A percentile compares a stretch with the other conserved stretches of the same genome.
Evolutionary conservation across 805 yeast species (phyloP).

Genomic region (Schizosaccharomyces japonicus): DNA sequence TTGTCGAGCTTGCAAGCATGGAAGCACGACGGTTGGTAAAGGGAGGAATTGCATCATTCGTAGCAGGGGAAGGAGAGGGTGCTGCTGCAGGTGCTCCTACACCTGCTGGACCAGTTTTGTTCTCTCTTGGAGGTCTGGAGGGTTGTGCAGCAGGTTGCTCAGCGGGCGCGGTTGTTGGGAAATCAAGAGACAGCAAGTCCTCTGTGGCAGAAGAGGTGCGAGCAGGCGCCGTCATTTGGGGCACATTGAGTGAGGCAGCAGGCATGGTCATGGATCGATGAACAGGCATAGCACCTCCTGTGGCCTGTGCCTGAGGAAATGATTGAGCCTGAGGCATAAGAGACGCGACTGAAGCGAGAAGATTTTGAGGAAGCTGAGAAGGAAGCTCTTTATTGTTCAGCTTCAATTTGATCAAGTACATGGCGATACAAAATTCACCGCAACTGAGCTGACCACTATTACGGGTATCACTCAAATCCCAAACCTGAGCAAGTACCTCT

Average conservation of each 20-base stretch:
- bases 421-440: slow-evolving; percentile 75
- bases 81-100: no score
- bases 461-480: slow-evolving; percentile 86
- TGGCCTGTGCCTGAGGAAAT: slow-evolving; percentile 8
- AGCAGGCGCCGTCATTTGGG: neutral
- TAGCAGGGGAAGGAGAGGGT: neutral
- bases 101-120: no score
- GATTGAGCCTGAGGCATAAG: slow-evolving; percentile 12
- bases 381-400: slow-evolving; percentile 63
- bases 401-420: slow-evolving; percentile 72
- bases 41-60: neutral
- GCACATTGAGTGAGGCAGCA: neutral
- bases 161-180: slow-evolving; percentile 15
- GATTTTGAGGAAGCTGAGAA: slow-evolving; percentile 42
- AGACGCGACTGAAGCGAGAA: slow-evolving; percentile 18
- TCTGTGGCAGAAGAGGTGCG: slow-evolving; percentile 26
- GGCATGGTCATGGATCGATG: neutral
- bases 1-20: neutral
- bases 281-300: slow-evolving; percentile 9
- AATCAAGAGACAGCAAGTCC: slow-evolving; percentile 39
- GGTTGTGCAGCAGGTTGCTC: slow-evolving; percentile 1
- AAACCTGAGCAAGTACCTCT: slow-evolving; percentile 60
- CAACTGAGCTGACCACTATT: slow-evolving; percentile 61
- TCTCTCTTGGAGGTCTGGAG: slow-evolving; percentile 11
- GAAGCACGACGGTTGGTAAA: neutral